A percentile compares a stretch with the other conserved stretches of the same genome.
phyloP scores from a whole-genome alignment of 1,284 basidiomycete genomes.

The Marasmius sp. region DNA sequence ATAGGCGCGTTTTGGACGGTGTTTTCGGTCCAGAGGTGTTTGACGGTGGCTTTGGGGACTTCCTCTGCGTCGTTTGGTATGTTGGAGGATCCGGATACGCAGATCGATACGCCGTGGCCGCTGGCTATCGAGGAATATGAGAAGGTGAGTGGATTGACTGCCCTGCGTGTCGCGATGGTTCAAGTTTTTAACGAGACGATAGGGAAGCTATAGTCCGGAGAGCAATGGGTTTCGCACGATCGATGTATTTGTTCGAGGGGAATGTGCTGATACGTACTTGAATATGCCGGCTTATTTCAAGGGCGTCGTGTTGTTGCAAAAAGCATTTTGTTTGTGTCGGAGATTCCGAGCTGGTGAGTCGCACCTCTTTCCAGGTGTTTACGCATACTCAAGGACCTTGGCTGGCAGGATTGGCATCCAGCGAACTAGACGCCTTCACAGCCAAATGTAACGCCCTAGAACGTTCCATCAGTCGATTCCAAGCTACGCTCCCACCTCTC shows the following conservation, averaged over 20 bases:
- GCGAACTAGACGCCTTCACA: conserved; percentile 2
- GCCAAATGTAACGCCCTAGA: conserved; percentile 3
- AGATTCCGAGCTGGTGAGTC: conserved; percentile 8
- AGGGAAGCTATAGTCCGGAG: conserved; percentile 1
- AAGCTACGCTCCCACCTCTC: conserved; percentile 2
- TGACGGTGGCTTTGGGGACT: conserved; percentile 27
- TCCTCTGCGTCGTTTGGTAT: conserved; percentile 20
- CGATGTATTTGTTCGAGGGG: conserved; percentile 2
- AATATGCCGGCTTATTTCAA: conserved; percentile 1
- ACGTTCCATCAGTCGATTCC: conserved; percentile 2
- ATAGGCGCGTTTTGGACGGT: conserved; percentile 38
- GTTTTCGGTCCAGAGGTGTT: conserved; percentile 30
- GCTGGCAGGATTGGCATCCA: conserved; percentile 3
- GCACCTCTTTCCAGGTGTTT: not conserved
- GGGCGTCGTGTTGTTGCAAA: conserved; percentile 8
- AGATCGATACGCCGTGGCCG: conserved; percentile 37
- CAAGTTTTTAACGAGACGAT: not conserved
- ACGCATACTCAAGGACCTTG: not conserved
- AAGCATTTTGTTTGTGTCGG: conserved; percentile 2
- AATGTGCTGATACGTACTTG: not conserved
- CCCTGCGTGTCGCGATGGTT: no score
- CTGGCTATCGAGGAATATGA: conserved; percentile 26
- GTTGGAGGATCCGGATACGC: conserved; percentile 11
- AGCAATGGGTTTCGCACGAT: conserved; percentile 4
- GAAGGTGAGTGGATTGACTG: conserved; percentile 15